Percentiles rank a stretch among this genome's conserved stretches.
These are phyloP conservation scores for Penicillium sp. DNA, from an alignment of 2,329 filamentous ascomycete species.

Conservation along the genomic window DNA sequence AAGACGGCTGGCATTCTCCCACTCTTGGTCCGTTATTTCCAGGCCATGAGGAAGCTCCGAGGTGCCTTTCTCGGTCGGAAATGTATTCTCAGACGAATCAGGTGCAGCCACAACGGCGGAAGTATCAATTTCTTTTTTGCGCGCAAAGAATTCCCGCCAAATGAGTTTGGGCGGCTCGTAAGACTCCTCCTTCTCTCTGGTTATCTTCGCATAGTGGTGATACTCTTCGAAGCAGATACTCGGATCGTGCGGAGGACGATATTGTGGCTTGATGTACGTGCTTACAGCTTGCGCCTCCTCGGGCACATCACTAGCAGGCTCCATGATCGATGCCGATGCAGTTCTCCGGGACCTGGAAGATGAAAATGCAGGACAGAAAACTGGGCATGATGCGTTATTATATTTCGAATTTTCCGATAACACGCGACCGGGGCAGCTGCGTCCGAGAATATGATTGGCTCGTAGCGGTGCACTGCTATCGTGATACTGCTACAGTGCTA, in stretches of 20 bases:
- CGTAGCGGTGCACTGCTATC: background rate
- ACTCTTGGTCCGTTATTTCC: slow-evolving; percentile 40
- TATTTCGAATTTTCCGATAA: background rate
- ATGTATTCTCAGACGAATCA: background rate
- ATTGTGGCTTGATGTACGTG: slow-evolving; percentile 14
- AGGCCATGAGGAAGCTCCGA: background rate
- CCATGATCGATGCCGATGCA: background rate
- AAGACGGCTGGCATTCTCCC: slow-evolving; percentile 46
- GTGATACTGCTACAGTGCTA: background rate
- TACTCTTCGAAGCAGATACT: slow-evolving; percentile 34
- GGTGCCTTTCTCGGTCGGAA: background rate
- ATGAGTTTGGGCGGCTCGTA: slow-evolving; percentile 3
- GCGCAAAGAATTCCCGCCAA: slow-evolving; percentile 4
- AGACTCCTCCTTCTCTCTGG: slow-evolving; percentile 29
- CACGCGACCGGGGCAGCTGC: background rate
- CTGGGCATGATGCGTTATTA: background rate
- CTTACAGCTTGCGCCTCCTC: background rate
- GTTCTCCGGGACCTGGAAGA: background rate
- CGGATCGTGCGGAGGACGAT: slow-evolving; percentile 24
- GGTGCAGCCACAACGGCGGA: background rate
- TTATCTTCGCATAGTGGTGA: slow-evolving; percentile 30
- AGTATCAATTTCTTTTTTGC: background rate
- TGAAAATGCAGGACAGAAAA: background rate
- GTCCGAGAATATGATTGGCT: background rate
- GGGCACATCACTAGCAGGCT: background rate